Conservation (phyloP, 768 basidiomycete species). For the Suillus paluster region DNA sequence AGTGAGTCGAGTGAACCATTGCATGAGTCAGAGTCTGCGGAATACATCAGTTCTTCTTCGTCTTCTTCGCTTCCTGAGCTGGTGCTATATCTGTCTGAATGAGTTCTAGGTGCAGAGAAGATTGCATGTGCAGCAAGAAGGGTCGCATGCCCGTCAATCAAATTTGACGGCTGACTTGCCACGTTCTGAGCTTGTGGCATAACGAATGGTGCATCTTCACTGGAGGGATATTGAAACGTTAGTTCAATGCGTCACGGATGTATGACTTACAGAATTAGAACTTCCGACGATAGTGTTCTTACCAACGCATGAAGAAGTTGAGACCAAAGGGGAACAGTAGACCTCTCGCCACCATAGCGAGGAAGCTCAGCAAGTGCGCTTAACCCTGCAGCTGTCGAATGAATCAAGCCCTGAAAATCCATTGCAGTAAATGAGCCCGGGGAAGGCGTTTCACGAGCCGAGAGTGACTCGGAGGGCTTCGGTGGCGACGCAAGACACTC, state of each 20-base stretch:
- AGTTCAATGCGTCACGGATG: neutral
- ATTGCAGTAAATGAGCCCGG: neutral
- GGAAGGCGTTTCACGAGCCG: neutral
- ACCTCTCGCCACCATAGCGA: neutral
- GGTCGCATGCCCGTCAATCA: neutral
- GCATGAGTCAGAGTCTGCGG: neutral
- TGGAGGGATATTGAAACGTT: neutral
- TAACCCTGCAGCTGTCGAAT: neutral
- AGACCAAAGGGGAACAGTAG: conserved; percentile 6
- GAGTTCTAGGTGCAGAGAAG: neutral
- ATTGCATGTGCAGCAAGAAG: neutral
- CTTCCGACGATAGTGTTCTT: neutral
- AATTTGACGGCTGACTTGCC: neutral
- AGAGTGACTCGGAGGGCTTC: too few relatives aligned
- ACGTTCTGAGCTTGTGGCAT: neutral
- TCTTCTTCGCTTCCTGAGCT: neutral
- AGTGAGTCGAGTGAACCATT: neutral
- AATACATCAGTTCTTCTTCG: neutral
- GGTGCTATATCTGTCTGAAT: too few relatives aligned
- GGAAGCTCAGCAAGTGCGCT: too few relatives aligned
- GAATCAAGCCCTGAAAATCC: neutral
- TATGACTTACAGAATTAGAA: neutral
- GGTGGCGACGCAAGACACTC: too few relatives aligned
- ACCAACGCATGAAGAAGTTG: neutral
- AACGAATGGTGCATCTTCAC: neutral